phyloP scores from a whole-genome alignment of 2,329 filamentous ascomycete species.

The Blumeria graminis region DNA sequence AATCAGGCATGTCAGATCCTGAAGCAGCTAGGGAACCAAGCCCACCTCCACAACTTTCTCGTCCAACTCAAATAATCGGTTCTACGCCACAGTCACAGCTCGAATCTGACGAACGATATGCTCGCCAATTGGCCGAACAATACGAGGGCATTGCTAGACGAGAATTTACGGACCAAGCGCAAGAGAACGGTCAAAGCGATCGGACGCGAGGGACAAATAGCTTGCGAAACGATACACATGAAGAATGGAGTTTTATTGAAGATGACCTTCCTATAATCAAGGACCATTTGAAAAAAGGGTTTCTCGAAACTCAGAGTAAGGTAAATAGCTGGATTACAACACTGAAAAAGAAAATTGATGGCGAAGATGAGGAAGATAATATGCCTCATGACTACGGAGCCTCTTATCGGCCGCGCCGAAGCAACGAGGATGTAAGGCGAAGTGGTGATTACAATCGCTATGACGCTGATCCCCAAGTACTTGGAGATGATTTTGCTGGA shows the following conservation, averaged over 20 bases:
- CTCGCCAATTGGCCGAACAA: constrained; percentile 77
- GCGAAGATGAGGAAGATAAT: constrained; percentile 45
- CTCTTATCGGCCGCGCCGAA: constrained; percentile 22
- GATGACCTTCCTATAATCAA: constrained; percentile 85
- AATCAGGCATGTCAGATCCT: constrained; percentile 55
- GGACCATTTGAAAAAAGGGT: constrained; percentile 84
- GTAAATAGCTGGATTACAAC: constrained; percentile 84
- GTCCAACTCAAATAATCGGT: constrained; percentile 26
- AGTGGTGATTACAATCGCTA: constrained; percentile 82
- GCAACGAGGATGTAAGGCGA: constrained; percentile 35
- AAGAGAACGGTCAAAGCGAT: constrained; percentile 17
- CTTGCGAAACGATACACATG: constrained; percentile 30
- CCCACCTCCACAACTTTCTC: constrained; percentile 61
- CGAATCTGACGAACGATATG: constrained; percentile 76
- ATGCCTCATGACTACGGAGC: constrained; percentile 11
- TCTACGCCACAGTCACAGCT: constrained; percentile 50
- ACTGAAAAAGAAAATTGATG: constrained; percentile 82
- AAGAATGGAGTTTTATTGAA: constrained; percentile 78
- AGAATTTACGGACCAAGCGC: constrained; percentile 30
- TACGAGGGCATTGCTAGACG: constrained; percentile 32
- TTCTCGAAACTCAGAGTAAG: constrained; percentile 76
- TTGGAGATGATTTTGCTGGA: constrained; percentile 69
- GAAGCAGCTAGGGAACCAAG: constrained; percentile 34
- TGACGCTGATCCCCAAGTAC: constrained; percentile 75
- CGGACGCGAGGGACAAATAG: constrained; percentile 26